Evolutionary conservation across 495 filamentous ascomycete genomes (phyloP).

Genomic region (Ramalina intermedia): DNA sequence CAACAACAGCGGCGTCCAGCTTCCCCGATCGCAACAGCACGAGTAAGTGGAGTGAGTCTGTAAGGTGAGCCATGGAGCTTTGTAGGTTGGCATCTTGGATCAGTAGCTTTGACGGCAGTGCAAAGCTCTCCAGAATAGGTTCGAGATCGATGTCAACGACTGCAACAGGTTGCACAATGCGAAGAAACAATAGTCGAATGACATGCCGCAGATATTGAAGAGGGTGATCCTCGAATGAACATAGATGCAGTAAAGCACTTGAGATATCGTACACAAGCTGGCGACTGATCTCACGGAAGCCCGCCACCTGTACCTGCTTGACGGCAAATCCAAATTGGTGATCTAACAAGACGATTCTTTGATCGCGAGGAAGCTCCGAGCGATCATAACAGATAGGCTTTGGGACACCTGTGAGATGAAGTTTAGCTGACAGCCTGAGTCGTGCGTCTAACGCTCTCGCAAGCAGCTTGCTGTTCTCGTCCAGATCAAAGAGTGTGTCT

Average conservation of each 20-base stretch:
- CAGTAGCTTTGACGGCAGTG: background rate
- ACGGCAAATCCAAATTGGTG: constrained; percentile 34
- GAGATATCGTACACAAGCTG: constrained; percentile 14
- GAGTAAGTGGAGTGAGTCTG: constrained; percentile 37
- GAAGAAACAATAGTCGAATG: constrained; percentile 27
- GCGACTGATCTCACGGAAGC: background rate
- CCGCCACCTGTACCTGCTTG: constrained; percentile 1
- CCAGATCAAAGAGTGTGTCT: constrained; percentile 13
- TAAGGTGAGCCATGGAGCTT: constrained; percentile 31
- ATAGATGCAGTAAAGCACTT: constrained; percentile 28
- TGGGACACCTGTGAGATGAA: background rate
- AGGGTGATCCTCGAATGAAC: constrained; percentile 24
- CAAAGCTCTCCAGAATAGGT: background rate
- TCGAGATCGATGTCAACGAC: constrained; percentile 7
- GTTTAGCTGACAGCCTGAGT: constrained; percentile 26
- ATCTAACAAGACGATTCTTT: constrained; percentile 38
- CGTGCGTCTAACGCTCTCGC: constrained; percentile 32
- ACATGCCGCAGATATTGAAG: constrained; percentile 33
- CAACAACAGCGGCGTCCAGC: constrained; percentile 33
- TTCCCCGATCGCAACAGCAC: constrained; percentile 38
- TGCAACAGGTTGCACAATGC: constrained; percentile 18
- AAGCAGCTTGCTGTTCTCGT: constrained; percentile 20
- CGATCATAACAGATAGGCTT: constrained; percentile 29
- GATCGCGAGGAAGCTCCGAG: constrained; percentile 17
- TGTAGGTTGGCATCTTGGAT: background rate